Conservation (phyloP, 805 yeast species). For the Alloascoidea hylecoeti region DNA sequence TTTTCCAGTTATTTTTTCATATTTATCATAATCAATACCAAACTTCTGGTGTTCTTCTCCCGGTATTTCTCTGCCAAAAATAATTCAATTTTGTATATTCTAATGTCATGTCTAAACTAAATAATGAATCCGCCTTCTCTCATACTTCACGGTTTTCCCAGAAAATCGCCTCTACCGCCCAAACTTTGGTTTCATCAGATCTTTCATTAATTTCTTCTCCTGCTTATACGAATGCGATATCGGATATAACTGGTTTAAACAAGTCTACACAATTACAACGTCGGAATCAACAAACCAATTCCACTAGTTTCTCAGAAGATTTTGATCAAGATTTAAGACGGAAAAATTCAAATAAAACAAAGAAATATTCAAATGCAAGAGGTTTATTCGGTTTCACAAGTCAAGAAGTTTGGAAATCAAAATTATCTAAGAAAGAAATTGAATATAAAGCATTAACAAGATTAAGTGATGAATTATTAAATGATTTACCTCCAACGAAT, state of each 20-base stretch:
- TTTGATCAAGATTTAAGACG: background rate
- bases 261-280: constrained; percentile 24
- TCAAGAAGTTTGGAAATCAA: constrained; percentile 15
- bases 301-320: constrained; percentile 10
- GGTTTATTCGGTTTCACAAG: constrained; percentile 16
- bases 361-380: background rate
- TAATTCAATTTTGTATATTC: too few relatives aligned
- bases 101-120: too few relatives aligned
- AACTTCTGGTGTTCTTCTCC: too few relatives aligned
- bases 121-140: too few relatives aligned
- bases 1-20: too few relatives aligned
- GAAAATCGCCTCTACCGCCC: constrained; percentile 22
- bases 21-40: too few relatives aligned
- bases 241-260: constrained; percentile 21
- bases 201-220: constrained; percentile 21
- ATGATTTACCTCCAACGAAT: constrained; percentile 44
- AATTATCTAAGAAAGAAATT: constrained; percentile 19
- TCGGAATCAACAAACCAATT: constrained; percentile 10
- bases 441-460: constrained; percentile 33
- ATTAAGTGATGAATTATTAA: constrained; percentile 48
- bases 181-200: constrained; percentile 17
- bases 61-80: too few relatives aligned
- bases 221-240: constrained; percentile 30
- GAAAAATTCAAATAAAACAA: background rate
- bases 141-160: constrained; percentile 18